These are phyloP conservation scores for Phytophthora tentaculata DNA, from an alignment of 352 stramenopile species.

Conservation along the genomic window DNA sequence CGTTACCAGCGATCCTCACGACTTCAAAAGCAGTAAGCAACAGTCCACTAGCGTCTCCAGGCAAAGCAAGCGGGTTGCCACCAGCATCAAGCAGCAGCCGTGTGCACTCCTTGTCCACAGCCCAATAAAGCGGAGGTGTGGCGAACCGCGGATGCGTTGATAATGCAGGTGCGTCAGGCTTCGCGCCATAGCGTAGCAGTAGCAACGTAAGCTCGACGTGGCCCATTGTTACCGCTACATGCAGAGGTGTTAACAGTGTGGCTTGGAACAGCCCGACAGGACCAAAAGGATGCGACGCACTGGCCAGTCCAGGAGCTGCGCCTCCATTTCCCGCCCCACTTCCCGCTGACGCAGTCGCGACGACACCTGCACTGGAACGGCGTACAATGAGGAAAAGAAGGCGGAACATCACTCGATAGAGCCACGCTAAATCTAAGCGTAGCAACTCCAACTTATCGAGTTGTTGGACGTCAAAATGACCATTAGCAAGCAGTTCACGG, in stretches of 20 bases:
- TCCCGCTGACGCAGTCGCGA: constrained; percentile 28
- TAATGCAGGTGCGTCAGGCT: constrained; percentile 57
- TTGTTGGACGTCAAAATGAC: constrained; percentile 71
- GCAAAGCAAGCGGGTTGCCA: constrained; percentile 67
- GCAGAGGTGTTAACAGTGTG: constrained; percentile 74
- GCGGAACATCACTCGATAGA: constrained; percentile 75
- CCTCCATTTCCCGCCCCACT: constrained; percentile 27
- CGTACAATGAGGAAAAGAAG: constrained; percentile 55
- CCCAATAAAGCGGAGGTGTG: constrained; percentile 77
- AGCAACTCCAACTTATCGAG: constrained; percentile 80
- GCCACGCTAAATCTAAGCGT: constrained; percentile 66
- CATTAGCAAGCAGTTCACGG: constrained; percentile 60
- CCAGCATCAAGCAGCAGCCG: constrained; percentile 70
- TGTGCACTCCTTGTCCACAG: constrained; percentile 71
- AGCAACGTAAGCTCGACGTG: constrained; percentile 72
- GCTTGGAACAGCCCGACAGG: constrained; percentile 61
- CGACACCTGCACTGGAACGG: constrained; percentile 33
- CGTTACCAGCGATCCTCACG: constrained; percentile 65
- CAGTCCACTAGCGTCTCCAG: constrained; percentile 23
- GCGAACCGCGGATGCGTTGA: constrained; percentile 66
- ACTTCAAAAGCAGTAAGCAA: constrained; percentile 80
- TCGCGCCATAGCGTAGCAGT: constrained; percentile 63
- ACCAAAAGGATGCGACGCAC: constrained; percentile 58
- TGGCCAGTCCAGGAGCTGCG: constrained; percentile 32
- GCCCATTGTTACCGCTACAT: constrained; percentile 75